Percentiles rank a stretch among this genome's conserved stretches.
Conservation (phyloP, 177 flowering plant genomes). For the Tripterygium wilfordii region DNA sequence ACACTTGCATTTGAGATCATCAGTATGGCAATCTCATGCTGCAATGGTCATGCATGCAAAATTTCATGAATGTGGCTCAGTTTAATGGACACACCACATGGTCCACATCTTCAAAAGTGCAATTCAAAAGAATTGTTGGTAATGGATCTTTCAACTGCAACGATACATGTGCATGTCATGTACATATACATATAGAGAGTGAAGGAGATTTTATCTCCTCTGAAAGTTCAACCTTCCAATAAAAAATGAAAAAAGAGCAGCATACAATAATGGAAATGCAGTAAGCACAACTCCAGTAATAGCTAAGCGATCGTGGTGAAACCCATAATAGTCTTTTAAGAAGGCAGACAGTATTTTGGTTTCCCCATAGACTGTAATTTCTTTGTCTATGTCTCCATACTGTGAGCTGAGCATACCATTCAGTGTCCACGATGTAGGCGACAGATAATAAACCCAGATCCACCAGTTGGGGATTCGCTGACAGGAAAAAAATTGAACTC, state of each 20-base stretch:
- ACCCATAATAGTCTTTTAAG: conserved; percentile 48
- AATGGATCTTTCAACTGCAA: too few relatives aligned
- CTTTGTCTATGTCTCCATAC: conserved; percentile 43
- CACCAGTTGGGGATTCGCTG: conserved; percentile 68
- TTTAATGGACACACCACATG: too few relatives aligned
- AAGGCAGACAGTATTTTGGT: conserved; percentile 33
- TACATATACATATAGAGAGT: too few relatives aligned
- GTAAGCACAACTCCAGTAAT: conserved; percentile 35
- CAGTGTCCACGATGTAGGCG: conserved; percentile 55
- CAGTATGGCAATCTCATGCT: too few relatives aligned
- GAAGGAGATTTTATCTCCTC: conserved; percentile 37
- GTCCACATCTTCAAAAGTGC: too few relatives aligned
- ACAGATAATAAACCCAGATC: conserved; percentile 48
- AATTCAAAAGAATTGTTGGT: too few relatives aligned
- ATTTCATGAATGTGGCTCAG: too few relatives aligned
- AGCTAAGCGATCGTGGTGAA: conserved; percentile 30
- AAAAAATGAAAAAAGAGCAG: conserved; percentile 39
- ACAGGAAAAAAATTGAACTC: background rate
- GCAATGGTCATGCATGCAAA: too few relatives aligned
- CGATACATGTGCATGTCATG: too few relatives aligned
- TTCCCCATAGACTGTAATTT: conserved; percentile 42
- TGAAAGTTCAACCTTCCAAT: conserved; percentile 49
- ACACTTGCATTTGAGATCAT: too few relatives aligned
- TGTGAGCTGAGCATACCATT: conserved; percentile 54
- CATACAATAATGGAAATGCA: conserved; percentile 34